Base-by-base conservation (phyloP, 305 asterid genomes). In the Solanum chacoense region DNA sequence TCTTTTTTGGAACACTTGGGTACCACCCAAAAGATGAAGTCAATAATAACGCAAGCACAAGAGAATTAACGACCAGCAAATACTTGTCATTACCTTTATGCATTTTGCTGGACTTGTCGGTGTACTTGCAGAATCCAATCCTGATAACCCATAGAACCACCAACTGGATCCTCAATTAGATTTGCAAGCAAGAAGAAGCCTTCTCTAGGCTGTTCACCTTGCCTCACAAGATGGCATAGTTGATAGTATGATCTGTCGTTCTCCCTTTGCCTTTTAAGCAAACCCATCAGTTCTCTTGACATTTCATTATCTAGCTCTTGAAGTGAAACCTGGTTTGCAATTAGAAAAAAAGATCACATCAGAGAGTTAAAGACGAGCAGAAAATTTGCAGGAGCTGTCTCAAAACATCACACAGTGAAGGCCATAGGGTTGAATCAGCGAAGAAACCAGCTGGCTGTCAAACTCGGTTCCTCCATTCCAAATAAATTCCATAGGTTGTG, bases 161-260 rank as follows among this genome's bases (percentile, higher is more conserved):
- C 95, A 84, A 85, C 89, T 88, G 94, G 95, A 92, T 97, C 99
- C 93, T 97, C 99, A 24, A 97, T 95, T 8, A 97, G 93, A 92
- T 95, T 92, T 34, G 95, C 88, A 87, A 96, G 99, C 80, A 97
- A 91, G 90, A 94, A 92, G 92, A 93, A 95, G 67, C 97, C 96
- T 95, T 97, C 99, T 89, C 99, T 94, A 4, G 99, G 99, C 88
- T 95, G 98, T 91, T 97, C 99, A n/a, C 98, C 99, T 94, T 97
- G 99, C 94, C 98, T 94, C 95, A 97, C 97, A 37, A 95, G 94
- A 92, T 95, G 98, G 89, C 95, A 93, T 34, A 93, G 91, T 92
- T 96, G 98, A 91, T 87, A 95, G 89, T 95, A 95, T 12, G 99
- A 93, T 3, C 92, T 97, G 88, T 96, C 98, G 22, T 92, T 93